These are phyloP conservation scores for Leccinum truebloodii DNA, from an alignment of 768 basidiomycete species.

Conservation along the genomic window DNA sequence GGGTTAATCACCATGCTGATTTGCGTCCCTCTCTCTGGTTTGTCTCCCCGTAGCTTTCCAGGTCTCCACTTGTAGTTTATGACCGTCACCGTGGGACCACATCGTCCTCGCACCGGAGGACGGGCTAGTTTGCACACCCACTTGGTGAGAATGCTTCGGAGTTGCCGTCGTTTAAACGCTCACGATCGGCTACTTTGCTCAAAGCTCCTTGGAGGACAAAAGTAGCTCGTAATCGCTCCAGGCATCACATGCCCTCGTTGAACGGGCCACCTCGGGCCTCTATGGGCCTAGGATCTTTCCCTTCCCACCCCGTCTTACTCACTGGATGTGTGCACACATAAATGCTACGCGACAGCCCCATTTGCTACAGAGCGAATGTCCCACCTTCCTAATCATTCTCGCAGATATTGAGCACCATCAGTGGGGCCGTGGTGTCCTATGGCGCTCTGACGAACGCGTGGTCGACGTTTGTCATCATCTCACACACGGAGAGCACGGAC, in stretches of 20 bases:
- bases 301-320: background rate
- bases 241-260: constrained; percentile 1
- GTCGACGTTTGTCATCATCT: constrained; percentile 55
- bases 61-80: background rate
- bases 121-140: background rate
- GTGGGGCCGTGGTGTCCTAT: constrained; percentile 13
- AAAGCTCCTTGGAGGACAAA: background rate
- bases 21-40: too few species aligned
- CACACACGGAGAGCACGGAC: constrained; percentile 48
- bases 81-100: background rate
- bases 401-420: background rate
- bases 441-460: constrained; percentile 37
- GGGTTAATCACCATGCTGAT: too few species aligned
- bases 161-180: background rate
- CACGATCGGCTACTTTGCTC: background rate
- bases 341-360: background rate
- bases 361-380: background rate
- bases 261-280: background rate
- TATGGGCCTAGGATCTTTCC: background rate
- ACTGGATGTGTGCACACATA: background rate
- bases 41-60: too few species aligned
- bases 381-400: background rate
- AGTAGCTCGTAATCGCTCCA: background rate
- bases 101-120: too few species aligned
- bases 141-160: background rate